These are phyloP conservation scores for Flaveria robusta DNA, from an alignment of 129 eudicot genomes.

Conservation along the genomic window DNA sequence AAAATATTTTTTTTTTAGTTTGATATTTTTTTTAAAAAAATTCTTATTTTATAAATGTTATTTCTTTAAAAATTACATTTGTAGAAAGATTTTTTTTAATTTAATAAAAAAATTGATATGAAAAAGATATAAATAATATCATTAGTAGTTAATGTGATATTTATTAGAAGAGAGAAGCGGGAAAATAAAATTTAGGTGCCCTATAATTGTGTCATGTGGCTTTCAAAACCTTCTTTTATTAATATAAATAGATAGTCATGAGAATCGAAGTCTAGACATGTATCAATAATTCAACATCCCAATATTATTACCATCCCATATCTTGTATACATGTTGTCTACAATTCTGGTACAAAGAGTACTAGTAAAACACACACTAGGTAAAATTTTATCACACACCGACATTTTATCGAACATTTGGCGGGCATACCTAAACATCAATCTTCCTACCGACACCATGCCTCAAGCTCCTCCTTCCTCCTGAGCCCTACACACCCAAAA, in stretches of 20 bases:
- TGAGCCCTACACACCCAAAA: slow-evolving; percentile 17
- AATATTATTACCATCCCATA: slow-evolving; percentile 15
- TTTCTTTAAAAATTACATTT: too few species aligned
- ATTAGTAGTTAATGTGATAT: too few species aligned
- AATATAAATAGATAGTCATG: neutral
- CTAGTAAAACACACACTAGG: slow-evolving; percentile 29
- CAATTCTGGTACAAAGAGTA: slow-evolving; percentile 28
- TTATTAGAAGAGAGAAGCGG: too few species aligned
- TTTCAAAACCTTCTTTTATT: too few species aligned
- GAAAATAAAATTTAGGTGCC: too few species aligned
- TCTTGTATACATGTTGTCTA: slow-evolving; percentile 30
- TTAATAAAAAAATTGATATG: too few species aligned
- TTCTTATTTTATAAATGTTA: too few species aligned
- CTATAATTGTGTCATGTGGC: too few species aligned
- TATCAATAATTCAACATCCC: slow-evolving; percentile 4
- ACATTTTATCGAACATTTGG: slow-evolving; percentile 28
- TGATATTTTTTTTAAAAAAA: too few species aligned
- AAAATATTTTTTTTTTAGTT: too few species aligned
- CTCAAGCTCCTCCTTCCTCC: slow-evolving; percentile 34
- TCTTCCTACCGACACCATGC: slow-evolving; percentile 28
- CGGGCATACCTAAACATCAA: slow-evolving; percentile 9
- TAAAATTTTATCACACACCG: slow-evolving; percentile 16
- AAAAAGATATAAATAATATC: too few species aligned
- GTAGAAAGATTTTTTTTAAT: too few species aligned
- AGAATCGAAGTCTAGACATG: neutral